Conservation (phyloP, 1,284 basidiomycete species). For the Irpex sp. region DNA sequence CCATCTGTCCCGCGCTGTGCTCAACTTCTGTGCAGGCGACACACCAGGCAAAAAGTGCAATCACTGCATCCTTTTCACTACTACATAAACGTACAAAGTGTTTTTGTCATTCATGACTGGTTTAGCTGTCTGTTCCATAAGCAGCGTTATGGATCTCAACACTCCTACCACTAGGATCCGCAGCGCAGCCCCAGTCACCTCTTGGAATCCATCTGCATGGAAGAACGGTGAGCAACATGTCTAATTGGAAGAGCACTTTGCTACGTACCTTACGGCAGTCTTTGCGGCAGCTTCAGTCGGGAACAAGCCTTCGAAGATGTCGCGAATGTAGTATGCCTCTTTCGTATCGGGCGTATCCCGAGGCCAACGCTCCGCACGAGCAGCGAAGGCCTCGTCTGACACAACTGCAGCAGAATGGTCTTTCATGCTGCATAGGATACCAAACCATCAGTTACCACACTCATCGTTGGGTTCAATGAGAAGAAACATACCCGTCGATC, state of each 20-base stretch:
- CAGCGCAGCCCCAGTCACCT: slow-evolving; percentile 94
- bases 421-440: slow-evolving; percentile 67
- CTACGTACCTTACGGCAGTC: slow-evolving; percentile 83
- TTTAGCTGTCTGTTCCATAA: slow-evolving; percentile 43
- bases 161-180: slow-evolving; percentile 93
- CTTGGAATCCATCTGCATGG: slow-evolving; percentile 89
- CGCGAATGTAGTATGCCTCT: slow-evolving; percentile 94
- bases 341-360: slow-evolving; percentile 92
- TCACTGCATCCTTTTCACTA: too few species aligned
- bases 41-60: too few species aligned
- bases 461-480: neutral
- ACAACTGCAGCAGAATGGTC: slow-evolving; percentile 76
- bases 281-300: slow-evolving; percentile 82
- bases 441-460: neutral
- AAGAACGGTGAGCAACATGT: slow-evolving; percentile 3
- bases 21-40: too few species aligned
- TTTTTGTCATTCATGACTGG: too few species aligned
- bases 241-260: too few species aligned
- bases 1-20: too few species aligned
- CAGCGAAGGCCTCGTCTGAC: slow-evolving; percentile 81
- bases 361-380: slow-evolving; percentile 77
- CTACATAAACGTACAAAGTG: too few species aligned
- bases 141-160: slow-evolving; percentile 96
- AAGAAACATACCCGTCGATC: slow-evolving; percentile 83
- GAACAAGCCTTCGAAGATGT: slow-evolving; percentile 91